phyloP scores from a whole-genome alignment of 257 asterid genomes.

The Catharanthus roseus region DNA sequence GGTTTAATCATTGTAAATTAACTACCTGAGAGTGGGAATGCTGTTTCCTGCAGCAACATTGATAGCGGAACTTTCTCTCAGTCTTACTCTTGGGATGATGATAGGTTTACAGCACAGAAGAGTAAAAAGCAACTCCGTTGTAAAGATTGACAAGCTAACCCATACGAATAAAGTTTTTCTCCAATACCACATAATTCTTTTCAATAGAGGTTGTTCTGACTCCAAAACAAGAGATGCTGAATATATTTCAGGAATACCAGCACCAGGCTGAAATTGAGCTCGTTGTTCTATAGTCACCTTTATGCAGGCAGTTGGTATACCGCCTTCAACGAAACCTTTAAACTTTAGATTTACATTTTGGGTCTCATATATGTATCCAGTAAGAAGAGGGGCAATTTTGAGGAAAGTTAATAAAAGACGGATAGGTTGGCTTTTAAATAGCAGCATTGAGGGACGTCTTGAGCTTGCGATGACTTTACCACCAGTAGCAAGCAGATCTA shows the following conservation, averaged over 20 bases:
- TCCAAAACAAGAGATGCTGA: constrained; percentile 50
- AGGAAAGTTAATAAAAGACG: constrained; percentile 60
- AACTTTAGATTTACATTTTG: constrained; percentile 52
- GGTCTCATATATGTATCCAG: constrained; percentile 71
- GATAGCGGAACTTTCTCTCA: constrained; percentile 28
- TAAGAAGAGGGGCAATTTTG: constrained; percentile 59
- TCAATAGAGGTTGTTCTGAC: constrained; percentile 66
- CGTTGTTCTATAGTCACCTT: constrained; percentile 68
- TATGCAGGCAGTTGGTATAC: constrained; percentile 59
- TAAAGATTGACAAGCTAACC: constrained; percentile 68
- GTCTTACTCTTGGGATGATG: constrained; percentile 51
- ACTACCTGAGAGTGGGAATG: constrained; percentile 22
- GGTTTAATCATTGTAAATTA: neutral
- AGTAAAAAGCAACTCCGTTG: constrained; percentile 47
- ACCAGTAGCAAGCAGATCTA: constrained; percentile 59
- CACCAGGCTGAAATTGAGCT: constrained; percentile 63
- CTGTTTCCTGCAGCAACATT: constrained; percentile 23
- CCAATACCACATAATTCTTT: constrained; percentile 69
- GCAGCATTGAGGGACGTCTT: constrained; percentile 69
- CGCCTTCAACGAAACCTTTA: constrained; percentile 53
- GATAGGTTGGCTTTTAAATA: constrained; percentile 60
- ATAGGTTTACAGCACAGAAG: constrained; percentile 73
- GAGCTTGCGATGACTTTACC: constrained; percentile 52
- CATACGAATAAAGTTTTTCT: constrained; percentile 69
- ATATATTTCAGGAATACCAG: constrained; percentile 82